Evolutionary conservation across 176 grass and related monocot species (phyloP), one percentile per base, ranked within the genome.

Genomic region (Oryza longistaminata): DNA sequence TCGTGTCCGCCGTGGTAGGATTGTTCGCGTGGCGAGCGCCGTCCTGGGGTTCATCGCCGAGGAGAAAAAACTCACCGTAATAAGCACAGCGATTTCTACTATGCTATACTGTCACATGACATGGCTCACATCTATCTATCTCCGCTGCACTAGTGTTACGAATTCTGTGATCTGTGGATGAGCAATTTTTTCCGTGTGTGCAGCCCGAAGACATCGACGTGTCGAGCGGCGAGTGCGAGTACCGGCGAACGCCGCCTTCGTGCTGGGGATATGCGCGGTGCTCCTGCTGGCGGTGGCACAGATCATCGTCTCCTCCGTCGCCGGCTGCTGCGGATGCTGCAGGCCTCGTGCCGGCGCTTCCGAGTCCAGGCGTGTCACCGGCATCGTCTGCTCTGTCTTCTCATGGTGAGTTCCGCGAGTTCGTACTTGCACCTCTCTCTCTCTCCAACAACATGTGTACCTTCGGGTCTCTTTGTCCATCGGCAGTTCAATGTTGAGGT

Each of bases 31-130:
- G 45, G 29, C 9, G 4, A 85, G 87, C 37, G 75, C 76, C 46
- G 76, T 84, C 31, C 75, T 89, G 16, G 87, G 75, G 5, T 84
- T 88, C 87, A 66, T 78, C 2, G 87, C 87, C 33, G 87, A 73
- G 75, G 3, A 1, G 19, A 62, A n/a, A 10, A 89, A 8, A 13
- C 76, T 89, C 25, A 85, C 21, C 0, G 82, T 89, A 85, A 89
- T 85, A 85, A 89, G 81, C n/a, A 61, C 64, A 3, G 2, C 6
- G 0, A 1, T 44, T 44, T 44, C 43, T 10, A 40, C 43, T 10
- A 40, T 44, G 43, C 9, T 11, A 44, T 11, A 44, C 43, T 44
- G 10, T 44, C 39, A 40, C 9, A 10, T 10, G 1, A 27, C 27
- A 27, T 27, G 27, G 27, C 27, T 27, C 27, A 27, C 27, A 44